Conservation (phyloP, 257 asterid species). For the Solanum pennellii region DNA sequence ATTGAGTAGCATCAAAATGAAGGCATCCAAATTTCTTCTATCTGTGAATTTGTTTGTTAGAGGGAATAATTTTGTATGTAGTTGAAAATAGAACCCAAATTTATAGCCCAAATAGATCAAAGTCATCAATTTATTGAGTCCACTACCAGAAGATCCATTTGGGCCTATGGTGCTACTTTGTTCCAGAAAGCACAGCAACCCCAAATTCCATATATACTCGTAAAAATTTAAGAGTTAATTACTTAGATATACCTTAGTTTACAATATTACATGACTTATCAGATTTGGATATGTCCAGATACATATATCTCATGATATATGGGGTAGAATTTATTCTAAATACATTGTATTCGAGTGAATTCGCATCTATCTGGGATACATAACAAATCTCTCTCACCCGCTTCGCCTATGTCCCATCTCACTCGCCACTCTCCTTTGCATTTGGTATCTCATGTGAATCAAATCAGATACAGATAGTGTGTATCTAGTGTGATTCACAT, state of each 20-base stretch:
- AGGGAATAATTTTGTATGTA: background rate
- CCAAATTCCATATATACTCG: background rate
- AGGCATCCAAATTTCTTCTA: background rate
- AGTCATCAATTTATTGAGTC: background rate
- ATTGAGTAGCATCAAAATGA: background rate
- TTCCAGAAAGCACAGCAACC: background rate
- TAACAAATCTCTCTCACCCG: background rate
- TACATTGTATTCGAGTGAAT: background rate
- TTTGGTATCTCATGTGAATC: background rate
- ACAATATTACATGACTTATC: no score
- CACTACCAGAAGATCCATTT: background rate
- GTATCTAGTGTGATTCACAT: background rate
- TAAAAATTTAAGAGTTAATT: background rate
- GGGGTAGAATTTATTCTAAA: background rate
- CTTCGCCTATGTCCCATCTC: background rate
- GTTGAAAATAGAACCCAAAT: background rate
- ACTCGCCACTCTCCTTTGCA: background rate
- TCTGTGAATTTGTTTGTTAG: background rate
- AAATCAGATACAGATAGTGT: no score
- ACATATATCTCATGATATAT: no score
- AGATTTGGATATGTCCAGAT: no score
- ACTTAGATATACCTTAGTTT: background rate
- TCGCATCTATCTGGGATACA: background rate
- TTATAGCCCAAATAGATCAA: background rate
- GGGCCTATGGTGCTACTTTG: background rate